Conservation (phyloP, 352 stramenopile genomes). For the Blastocystis hominis region DNA sequence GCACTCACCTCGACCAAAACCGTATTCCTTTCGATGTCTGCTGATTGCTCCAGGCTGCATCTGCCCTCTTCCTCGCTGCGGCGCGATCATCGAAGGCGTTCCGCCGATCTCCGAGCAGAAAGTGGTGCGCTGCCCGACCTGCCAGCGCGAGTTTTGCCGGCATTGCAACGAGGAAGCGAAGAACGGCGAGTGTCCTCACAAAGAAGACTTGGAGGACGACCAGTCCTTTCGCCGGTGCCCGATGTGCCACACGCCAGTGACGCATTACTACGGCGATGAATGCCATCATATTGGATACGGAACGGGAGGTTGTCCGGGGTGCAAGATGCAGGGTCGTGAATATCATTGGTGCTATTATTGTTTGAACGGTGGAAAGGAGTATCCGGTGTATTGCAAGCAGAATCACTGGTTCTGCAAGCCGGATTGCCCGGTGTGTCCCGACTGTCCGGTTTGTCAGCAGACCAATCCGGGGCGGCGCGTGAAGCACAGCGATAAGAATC, state of each 20-base stretch:
- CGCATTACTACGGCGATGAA: constrained; percentile 56
- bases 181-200: constrained; percentile 44
- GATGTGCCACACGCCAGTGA: constrained; percentile 54
- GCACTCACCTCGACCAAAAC: constrained; percentile 40
- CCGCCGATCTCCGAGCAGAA: constrained; percentile 30
- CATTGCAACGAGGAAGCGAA: constrained; percentile 55
- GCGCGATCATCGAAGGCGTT: constrained; percentile 32
- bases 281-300: constrained; percentile 57
- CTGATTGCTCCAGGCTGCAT: not conserved
- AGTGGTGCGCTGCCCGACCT: constrained; percentile 25
- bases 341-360: constrained; percentile 58
- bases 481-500: constrained; percentile 44
- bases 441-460: constrained; percentile 29
- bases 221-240: constrained; percentile 43
- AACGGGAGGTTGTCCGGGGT: constrained; percentile 14
- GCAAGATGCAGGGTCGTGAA: constrained; percentile 33
- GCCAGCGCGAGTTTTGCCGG: constrained; percentile 40
- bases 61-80: constrained; percentile 47
- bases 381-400: constrained; percentile 56
- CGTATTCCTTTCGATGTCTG: not conserved
- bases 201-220: constrained; percentile 49
- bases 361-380: constrained; percentile 50
- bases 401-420: constrained; percentile 56
- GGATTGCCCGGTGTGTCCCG: constrained; percentile 48
- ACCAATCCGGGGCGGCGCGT: not conserved